phyloP scores from a whole-genome alignment of 805 yeast genomes.

The Pachysolen tannophilus region DNA sequence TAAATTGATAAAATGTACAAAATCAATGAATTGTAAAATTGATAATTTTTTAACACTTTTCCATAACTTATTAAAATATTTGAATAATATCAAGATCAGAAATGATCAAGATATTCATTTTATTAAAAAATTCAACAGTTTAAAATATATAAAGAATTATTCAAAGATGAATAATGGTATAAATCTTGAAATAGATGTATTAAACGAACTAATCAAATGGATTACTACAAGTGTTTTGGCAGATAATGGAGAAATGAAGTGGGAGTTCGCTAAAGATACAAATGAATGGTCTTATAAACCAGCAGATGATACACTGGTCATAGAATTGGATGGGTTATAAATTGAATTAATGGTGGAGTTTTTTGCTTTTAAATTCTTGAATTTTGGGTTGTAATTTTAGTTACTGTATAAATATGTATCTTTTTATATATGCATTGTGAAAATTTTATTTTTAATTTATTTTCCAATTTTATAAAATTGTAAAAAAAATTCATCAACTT shows the following conservation, averaged over 20 bases:
- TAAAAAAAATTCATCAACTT: no score
- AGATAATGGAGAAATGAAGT: no score
- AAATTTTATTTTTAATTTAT: no score
- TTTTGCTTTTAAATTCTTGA: no score
- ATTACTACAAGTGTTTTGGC: no score
- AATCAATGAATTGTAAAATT: constrained; percentile 14
- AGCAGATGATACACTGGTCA: constrained; percentile 1
- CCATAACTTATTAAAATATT: constrained; percentile 6
- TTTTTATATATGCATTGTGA: no score
- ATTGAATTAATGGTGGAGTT: no score
- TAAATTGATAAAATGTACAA: constrained; percentile 15
- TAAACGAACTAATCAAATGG: constrained; percentile 6
- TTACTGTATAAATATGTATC: no score
- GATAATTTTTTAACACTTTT: constrained; percentile 9
- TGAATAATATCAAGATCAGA: not conserved
- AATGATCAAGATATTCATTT: not conserved
- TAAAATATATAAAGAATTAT: not conserved
- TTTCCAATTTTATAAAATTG: no score
- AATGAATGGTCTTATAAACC: no score
- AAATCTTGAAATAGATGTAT: constrained; percentile 1
- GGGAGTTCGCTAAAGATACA: no score
- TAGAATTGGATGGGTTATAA: constrained; percentile 10
- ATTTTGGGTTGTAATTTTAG: no score
- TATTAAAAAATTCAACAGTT: not conserved
- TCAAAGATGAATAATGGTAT: not conserved